Evolutionary conservation across 805 yeast genomes (phyloP), one percentile per base, ranked within the genome.

Genomic region (Pichia californica): DNA sequence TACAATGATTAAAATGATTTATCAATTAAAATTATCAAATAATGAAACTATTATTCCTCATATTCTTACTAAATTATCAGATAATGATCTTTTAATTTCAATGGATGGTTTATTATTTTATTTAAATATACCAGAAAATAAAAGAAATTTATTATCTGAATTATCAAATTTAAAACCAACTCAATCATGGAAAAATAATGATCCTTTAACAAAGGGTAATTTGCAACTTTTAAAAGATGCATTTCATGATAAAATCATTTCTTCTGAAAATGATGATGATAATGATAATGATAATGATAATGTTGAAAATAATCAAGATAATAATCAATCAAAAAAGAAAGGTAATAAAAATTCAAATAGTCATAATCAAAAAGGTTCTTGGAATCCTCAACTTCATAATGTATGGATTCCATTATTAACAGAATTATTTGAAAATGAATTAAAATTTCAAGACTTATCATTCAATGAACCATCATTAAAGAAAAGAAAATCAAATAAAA

Each of bases 41-140:
- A 38, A 47, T 32, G 48, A 42, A 10, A 29, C 42, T 3, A 42
- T 59, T 5, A 18, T 58, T 9, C 48, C 54, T 0, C 38, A 43
- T n/a, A 19, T 63, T 11, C 37, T 85, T 40, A 56, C 61, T 13
- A 54, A 65, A 35, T 55, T 82, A 6, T 74, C 79, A 51, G 71
- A 74, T 27, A 61, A 63, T 26, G 77, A 79, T 3, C 67, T 88
- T 44, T 70, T 80, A 3, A 61, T 80, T 41, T 75, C 95, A 0
- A 73, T 83, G 13, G 97, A 89, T 56, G 96, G 95, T 0, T 64
- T 88, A 14, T 82, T 95, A 0, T 61, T 88, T 4, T 83, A 78
- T 56, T 63, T 88, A 34, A 56, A 77, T 5, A 65, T 82, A 18
- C 76, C 81, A 1, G 40, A 48, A 2, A 50, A 52, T 1, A 25